Evolutionary conservation across 805 yeast species (phyloP).

Genomic region (Wickerhamomyces subpelliculosus): DNA sequence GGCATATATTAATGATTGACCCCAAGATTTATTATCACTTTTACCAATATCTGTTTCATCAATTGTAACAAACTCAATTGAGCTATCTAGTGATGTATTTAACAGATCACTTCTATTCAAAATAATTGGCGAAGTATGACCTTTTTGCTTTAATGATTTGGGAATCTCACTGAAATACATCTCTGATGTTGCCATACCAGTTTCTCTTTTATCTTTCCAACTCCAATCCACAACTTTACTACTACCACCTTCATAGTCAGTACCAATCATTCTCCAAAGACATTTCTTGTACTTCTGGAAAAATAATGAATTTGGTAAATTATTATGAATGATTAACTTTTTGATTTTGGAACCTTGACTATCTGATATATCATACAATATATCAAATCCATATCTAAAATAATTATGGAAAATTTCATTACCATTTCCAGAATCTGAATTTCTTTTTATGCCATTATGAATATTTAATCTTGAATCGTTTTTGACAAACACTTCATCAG

Average conservation of each 20-base stretch:
- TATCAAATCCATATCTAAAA: conserved; percentile 46
- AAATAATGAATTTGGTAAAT: conserved; percentile 41
- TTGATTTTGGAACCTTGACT: conserved; percentile 23
- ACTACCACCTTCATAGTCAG: neutral
- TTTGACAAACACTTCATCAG: conserved; percentile 43
- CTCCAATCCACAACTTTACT: neutral
- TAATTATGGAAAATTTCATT: conserved; percentile 47
- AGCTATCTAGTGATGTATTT: neutral
- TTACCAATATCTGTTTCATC: conserved; percentile 19
- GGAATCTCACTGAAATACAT: conserved; percentile 30
- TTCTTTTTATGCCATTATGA: conserved; percentile 20
- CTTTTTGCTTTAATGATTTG: conserved; percentile 1
- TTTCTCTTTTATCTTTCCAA: neutral
- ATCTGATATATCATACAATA: conserved; percentile 36
- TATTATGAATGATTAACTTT: conserved; percentile 46
- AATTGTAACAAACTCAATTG: neutral
- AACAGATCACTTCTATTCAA: neutral
- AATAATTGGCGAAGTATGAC: neutral
- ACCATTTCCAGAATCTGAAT: neutral
- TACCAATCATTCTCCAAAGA: conserved; percentile 28
- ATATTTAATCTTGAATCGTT: conserved; percentile 35
- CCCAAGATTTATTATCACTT: conserved; percentile 31
- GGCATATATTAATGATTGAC: conserved; percentile 36
- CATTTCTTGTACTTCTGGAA: conserved; percentile 50
- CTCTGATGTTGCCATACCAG: conserved; percentile 3